Evolutionary conservation across 176 grass and related monocot species (phyloP).

Genomic region (Oryza rufipogon): DNA sequence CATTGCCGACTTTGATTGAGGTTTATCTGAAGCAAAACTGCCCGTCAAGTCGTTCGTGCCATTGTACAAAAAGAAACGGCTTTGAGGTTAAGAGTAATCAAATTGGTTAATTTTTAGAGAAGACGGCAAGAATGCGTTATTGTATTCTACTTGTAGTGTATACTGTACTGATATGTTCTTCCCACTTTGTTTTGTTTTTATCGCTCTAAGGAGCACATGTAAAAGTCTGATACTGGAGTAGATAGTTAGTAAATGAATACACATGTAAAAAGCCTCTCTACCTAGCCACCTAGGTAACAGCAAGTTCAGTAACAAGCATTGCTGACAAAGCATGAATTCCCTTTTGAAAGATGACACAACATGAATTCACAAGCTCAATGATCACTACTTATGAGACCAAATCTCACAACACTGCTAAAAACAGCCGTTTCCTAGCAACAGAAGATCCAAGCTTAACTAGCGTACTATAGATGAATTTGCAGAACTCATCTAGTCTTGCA

Average conservation of each 20-base stretch:
- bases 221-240: slow-evolving; percentile 33
- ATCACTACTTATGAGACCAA: neutral
- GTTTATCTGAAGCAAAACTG: neutral
- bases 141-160: slow-evolving; percentile 8
- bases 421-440: too few species aligned
- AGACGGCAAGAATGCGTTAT: neutral
- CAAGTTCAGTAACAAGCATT: slow-evolving; percentile 25
- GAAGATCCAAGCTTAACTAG: neutral
- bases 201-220: neutral
- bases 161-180: neutral
- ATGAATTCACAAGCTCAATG: slow-evolving; percentile 24
- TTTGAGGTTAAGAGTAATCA: neutral
- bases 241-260: neutral
- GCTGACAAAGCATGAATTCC: slow-evolving; percentile 14
- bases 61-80: slow-evolving; percentile 29
- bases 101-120: slow-evolving; percentile 34
- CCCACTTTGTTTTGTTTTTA: slow-evolving; percentile 3
- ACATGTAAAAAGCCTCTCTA: neutral
- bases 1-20: too few species aligned
- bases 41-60: neutral
- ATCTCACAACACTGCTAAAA: neutral
- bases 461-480: slow-evolving; percentile 1
- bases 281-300: too few species aligned
- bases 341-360: neutral
- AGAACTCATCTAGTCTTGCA: slow-evolving; percentile 20